Base-by-base conservation (phyloP, 2,329 filamentous ascomycete genomes). In the Clonostachys rhizophaga region DNA sequence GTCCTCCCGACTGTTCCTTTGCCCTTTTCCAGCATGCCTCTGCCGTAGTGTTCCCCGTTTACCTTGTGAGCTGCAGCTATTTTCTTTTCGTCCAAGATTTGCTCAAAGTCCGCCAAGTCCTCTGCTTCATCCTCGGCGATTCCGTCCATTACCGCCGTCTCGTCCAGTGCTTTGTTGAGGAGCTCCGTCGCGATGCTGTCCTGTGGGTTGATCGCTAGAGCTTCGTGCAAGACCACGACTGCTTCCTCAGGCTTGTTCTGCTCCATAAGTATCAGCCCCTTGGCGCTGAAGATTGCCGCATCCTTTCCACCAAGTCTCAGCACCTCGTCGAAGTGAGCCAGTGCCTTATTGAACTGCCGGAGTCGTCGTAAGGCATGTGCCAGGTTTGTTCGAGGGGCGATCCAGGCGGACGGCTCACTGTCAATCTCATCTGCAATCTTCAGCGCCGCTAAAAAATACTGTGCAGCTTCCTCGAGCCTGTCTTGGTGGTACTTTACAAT, bases 401-500 rank as follows among this genome's bases (percentile, higher is more conserved):
- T 72, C 84, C 89, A 95, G 2, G 92, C 88, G 43, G 83, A 79
- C 0, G 89, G 83, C 51, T 95, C 89, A 47, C 89, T 87, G 52
- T 90, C 86, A 51, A 95, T 90, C 36, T 92, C 85, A 5, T 84
- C 79, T 3, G 91, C 88, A 46, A 96, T 81, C 43, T 78, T 72
- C 16, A 99, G 78, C 0, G 94, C 89, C 51, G 84, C 81, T 8
- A 77, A 76, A 64, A 99, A 97, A 52, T 91, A 81, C 33, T 82
- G 77, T 10, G 89, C 82, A 0, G 94, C 90, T 20, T 87, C 84
- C 49, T 83, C 76, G 7, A 90, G 79, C 44, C 87, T 81, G 55
- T 89, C 84, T 62, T 96, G 90, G 63, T 97, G 91, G 61, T 96
- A 99, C 54, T 90, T 86, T n/a, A 96, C 91, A 5, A 97, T 85